A percentile compares a stretch with the other conserved stretches of the same genome.
phyloP scores from a whole-genome alignment of 176 grass and related monocot species.

The Carex kokanica region DNA sequence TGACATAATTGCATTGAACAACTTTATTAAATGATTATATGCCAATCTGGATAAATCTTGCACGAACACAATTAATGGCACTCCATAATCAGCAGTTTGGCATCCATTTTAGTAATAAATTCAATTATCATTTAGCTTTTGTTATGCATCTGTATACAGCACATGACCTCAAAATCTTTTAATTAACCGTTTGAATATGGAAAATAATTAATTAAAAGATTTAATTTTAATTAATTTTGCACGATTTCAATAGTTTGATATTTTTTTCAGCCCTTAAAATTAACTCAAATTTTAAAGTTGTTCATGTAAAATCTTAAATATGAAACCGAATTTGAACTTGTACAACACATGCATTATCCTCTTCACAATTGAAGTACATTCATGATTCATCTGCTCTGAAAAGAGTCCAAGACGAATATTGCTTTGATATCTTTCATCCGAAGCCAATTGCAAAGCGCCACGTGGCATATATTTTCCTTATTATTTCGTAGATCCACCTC shows the following conservation, averaged over 20 bases:
- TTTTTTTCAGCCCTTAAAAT: neutral
- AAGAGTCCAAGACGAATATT: constrained; percentile 1
- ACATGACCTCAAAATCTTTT: neutral
- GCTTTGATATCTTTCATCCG: neutral
- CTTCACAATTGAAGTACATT: neutral
- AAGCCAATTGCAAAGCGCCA: neutral
- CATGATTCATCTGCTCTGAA: neutral
- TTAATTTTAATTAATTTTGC: neutral
- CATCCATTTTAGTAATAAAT: neutral
- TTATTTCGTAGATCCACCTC: constrained; percentile 5
- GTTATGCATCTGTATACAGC: neutral
- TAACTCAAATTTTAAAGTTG: no score
- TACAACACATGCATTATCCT: neutral
- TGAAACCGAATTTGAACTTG: neutral
- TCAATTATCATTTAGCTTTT: neutral
- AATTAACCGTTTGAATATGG: neutral
- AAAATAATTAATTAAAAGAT: neutral
- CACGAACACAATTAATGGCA: constrained; percentile 15
- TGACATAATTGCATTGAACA: neutral
- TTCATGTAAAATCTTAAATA: no score
- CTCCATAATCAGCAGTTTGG: constrained; percentile 8
- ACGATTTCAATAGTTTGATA: neutral
- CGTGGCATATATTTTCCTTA: neutral
- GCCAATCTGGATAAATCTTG: constrained; percentile 11
- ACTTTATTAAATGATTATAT: neutral